These are phyloP conservation scores for Fusarium continuum DNA, from an alignment of 2,329 filamentous ascomycete species.

Conservation along the genomic window DNA sequence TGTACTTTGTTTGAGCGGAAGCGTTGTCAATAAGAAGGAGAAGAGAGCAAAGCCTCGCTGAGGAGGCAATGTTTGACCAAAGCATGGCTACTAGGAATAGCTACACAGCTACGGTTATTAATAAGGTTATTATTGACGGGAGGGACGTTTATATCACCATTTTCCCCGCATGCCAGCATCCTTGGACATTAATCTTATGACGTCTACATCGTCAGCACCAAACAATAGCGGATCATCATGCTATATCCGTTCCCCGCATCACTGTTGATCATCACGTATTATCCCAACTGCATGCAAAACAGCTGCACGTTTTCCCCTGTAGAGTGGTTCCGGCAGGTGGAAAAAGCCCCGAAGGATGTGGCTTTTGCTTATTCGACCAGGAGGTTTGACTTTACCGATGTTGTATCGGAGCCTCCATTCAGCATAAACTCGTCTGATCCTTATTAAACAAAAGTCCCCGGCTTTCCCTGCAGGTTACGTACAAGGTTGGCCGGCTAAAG, in stretches of 20 bases:
- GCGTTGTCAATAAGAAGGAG: background rate
- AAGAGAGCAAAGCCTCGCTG: background rate
- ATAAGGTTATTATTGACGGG: too few species aligned
- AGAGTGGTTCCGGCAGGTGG: background rate
- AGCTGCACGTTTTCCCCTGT: background rate
- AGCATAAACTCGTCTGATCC: background rate
- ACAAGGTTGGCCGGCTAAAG: background rate
- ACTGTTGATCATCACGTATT: conserved; percentile 8
- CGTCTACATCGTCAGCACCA: conserved; percentile 4
- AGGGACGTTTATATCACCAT: too few species aligned
- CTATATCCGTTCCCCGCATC: conserved; percentile 3
- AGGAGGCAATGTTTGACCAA: background rate
- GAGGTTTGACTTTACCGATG: conserved; percentile 9
- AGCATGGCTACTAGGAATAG: background rate
- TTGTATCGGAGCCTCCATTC: conserved; percentile 4
- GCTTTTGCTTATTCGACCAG: background rate
- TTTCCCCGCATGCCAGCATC: conserved; percentile 3
- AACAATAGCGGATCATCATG: background rate
- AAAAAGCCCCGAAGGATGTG: conserved; percentile 12
- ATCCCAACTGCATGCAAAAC: background rate
- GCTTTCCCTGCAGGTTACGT: background rate
- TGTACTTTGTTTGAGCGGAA: conserved; percentile 44
- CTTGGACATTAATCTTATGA: background rate
- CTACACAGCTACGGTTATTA: background rate
- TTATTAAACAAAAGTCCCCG: background rate